phyloP scores from a whole-genome alignment of 1,284 basidiomycete genomes.

The Malassezia furfur region DNA sequence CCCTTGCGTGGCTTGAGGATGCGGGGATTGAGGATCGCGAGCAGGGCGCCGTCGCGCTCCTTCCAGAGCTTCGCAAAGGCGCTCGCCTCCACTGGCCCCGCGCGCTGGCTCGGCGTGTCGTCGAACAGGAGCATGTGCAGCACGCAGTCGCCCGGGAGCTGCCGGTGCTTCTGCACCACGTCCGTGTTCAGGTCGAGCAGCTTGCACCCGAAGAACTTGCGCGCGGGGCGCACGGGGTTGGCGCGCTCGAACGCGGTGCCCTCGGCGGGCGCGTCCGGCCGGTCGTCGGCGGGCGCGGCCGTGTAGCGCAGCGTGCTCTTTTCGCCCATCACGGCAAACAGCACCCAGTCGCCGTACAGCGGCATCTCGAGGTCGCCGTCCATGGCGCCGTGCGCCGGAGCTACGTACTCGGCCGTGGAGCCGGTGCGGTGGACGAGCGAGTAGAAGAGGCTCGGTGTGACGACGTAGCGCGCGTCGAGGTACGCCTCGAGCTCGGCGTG shows the following conservation, averaged over 20 bases:
- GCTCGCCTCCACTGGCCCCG: slow-evolving; percentile 75
- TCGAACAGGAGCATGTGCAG: slow-evolving; percentile 79
- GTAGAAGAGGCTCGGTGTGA: slow-evolving; percentile 78
- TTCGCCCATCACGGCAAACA: slow-evolving; percentile 78
- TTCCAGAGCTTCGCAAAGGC: slow-evolving; percentile 81
- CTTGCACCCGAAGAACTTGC: slow-evolving; percentile 77
- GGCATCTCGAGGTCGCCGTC: slow-evolving; percentile 70
- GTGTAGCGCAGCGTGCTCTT: slow-evolving; percentile 63
- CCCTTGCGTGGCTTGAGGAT: slow-evolving; percentile 52
- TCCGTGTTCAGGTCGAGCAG: slow-evolving; percentile 60
- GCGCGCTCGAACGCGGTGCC: not conserved
- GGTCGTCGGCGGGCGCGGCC: slow-evolving; percentile 7
- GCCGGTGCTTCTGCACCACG: not conserved
- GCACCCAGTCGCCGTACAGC: slow-evolving; percentile 80
- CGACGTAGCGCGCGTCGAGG: slow-evolving; percentile 70
- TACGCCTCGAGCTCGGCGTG: slow-evolving; percentile 73
- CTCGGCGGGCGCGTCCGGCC: not conserved
- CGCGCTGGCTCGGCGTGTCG: slow-evolving; percentile 56
- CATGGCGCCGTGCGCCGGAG: not conserved
- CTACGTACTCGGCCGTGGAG: slow-evolving; percentile 7
- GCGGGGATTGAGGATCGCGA: slow-evolving; percentile 78
- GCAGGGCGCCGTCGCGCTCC: slow-evolving; percentile 73
- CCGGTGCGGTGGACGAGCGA: slow-evolving; percentile 49
- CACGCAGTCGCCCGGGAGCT: slow-evolving; percentile 59
- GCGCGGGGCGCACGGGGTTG: slow-evolving; percentile 49